Percentiles rank a stretch among this genome's conserved stretches.
These are phyloP conservation scores for Cyberlindnera bimundalis DNA, from an alignment of 805 yeast species.

Conservation along the genomic window DNA sequence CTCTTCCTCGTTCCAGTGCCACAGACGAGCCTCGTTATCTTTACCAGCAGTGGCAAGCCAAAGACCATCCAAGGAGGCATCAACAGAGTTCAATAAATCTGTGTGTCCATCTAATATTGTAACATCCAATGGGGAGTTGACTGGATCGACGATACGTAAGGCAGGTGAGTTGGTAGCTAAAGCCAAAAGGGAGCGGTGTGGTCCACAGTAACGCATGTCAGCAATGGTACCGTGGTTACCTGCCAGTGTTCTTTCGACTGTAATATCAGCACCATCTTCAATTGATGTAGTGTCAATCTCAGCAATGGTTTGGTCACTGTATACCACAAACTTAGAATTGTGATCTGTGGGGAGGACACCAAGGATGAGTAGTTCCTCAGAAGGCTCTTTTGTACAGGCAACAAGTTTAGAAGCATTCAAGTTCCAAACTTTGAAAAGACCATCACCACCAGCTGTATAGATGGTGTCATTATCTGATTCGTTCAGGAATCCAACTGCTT, in stretches of 20 bases:
- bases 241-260: conserved; percentile 56
- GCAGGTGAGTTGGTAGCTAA: conserved; percentile 94
- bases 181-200: conserved; percentile 54
- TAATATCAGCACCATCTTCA: conserved; percentile 34
- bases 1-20: conserved; percentile 57
- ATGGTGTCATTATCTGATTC: conserved; percentile 51
- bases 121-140: conserved; percentile 55
- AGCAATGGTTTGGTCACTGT: conserved; percentile 83
- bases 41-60: conserved; percentile 95
- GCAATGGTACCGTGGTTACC: conserved; percentile 97
- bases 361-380: conserved; percentile 70
- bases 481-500: conserved; percentile 66
- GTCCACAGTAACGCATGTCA: conserved; percentile 78
- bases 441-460: conserved; percentile 81
- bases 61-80: conserved; percentile 69
- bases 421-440: conserved; percentile 66
- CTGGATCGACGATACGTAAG: conserved; percentile 66
- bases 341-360: conserved; percentile 47
- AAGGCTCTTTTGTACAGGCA: conserved; percentile 42
- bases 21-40: conserved; percentile 79
- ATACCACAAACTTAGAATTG: conserved; percentile 45
- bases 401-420: conserved; percentile 52
- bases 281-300: conserved; percentile 38
- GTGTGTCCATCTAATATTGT: conserved; percentile 74
- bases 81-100: conserved; percentile 80